Conservation (phyloP, 306 rosid genomes). For the Hippophae rhamnoides region DNA sequence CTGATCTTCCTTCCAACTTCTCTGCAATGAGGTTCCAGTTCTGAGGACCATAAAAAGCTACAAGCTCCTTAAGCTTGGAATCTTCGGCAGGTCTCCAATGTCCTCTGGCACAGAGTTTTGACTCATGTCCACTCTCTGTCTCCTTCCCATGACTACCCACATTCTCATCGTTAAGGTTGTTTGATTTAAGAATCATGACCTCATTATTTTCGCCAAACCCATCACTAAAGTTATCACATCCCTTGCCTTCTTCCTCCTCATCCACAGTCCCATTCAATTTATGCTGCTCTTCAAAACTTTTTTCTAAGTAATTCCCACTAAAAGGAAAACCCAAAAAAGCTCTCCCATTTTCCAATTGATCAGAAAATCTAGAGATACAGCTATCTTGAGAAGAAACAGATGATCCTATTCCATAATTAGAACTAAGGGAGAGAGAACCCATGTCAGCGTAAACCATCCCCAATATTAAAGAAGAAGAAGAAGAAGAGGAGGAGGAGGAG, state of each 20-base stretch:
- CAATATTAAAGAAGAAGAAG: constrained; percentile 10
- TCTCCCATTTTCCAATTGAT: constrained; percentile 22
- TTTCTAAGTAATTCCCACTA: not conserved
- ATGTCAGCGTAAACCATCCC: constrained; percentile 17
- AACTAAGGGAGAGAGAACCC: constrained; percentile 44
- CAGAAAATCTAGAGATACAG: constrained; percentile 24
- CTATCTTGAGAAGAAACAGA: constrained; percentile 43
- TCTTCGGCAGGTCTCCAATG: constrained; percentile 99
- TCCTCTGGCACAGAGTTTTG: constrained; percentile 86
- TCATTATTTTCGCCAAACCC: constrained; percentile 23
- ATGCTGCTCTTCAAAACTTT: constrained; percentile 37
- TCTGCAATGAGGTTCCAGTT: constrained; percentile 98
- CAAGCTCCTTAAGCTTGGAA: constrained; percentile 85
- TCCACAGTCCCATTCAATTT: constrained; percentile 21
- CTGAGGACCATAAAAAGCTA: constrained; percentile 88
- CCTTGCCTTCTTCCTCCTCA: not conserved
- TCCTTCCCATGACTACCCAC: constrained; percentile 27
- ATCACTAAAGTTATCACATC: constrained; percentile 18
- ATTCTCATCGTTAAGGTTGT: constrained; percentile 19
- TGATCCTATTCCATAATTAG: constrained; percentile 27
- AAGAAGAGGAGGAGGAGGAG: not conserved
- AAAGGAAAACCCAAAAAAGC: constrained; percentile 44
- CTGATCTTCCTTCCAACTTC: constrained; percentile 97
- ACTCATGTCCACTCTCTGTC: constrained; percentile 13
- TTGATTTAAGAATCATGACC: constrained; percentile 1